Evolutionary conservation across 225 moss, liverwort and hornwort species (phyloP).

Genomic region (Bryum argenteum): DNA sequence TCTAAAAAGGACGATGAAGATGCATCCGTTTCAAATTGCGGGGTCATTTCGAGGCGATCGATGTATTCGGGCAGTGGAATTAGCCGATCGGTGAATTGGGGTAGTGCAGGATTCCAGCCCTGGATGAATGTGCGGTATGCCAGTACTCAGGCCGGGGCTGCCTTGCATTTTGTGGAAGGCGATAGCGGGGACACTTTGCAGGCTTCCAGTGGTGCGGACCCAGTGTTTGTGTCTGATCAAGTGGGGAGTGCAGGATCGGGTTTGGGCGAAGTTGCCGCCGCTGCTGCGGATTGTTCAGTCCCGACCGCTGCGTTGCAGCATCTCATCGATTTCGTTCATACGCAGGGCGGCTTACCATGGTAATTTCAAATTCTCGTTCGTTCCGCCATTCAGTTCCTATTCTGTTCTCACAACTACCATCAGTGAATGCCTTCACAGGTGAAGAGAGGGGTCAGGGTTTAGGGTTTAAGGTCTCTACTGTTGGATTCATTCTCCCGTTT

Average conservation of each 20-base stretch:
- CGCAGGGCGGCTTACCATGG: slow-evolving; percentile 89
- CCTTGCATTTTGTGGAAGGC: slow-evolving; percentile 59
- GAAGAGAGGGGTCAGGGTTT: background rate
- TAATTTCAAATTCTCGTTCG: slow-evolving; percentile 28
- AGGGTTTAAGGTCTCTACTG: slow-evolving; percentile 34
- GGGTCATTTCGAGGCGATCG: too few species aligned
- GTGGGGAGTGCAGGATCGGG: slow-evolving; percentile 33
- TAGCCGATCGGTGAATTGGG: background rate
- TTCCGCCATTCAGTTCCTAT: background rate
- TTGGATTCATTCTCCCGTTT: background rate
- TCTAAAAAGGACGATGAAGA: slow-evolving; percentile 18
- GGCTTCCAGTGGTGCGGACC: too few species aligned
- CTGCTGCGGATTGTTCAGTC: slow-evolving; percentile 73
- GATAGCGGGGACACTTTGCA: slow-evolving; percentile 60
- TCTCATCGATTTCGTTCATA: slow-evolving; percentile 81
- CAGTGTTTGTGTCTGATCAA: slow-evolving; percentile 44
- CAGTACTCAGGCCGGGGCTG: slow-evolving; percentile 54
- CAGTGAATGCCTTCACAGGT: too few species aligned
- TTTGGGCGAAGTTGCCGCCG: slow-evolving; percentile 81
- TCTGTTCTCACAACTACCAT: background rate
- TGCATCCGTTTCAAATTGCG: slow-evolving; percentile 16
- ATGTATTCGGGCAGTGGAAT: slow-evolving; percentile 13
- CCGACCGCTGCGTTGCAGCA: slow-evolving; percentile 95
- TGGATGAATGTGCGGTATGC: slow-evolving; percentile 49
- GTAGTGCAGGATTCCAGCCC: background rate